phyloP scores from a whole-genome alignment of 495 filamentous ascomycete species.

The Hypoxylon intermedium region DNA sequence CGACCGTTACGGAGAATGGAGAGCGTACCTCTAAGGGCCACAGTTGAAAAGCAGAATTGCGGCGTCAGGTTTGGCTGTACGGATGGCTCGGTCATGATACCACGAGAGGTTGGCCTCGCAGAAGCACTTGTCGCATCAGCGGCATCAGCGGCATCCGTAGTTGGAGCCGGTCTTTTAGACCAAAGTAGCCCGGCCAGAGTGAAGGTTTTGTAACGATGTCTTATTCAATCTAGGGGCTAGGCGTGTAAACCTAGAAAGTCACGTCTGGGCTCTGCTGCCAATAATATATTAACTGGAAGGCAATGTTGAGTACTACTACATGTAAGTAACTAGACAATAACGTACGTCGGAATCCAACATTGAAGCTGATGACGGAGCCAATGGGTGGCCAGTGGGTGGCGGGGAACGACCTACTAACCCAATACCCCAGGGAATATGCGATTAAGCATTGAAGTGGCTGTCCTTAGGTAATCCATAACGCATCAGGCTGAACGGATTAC shows the following conservation, averaged over 20 bases:
- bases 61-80: constrained; percentile 73
- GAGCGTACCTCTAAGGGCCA: constrained; percentile 75
- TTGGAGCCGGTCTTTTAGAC: constrained; percentile 49
- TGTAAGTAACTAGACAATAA: no score
- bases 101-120: constrained; percentile 25
- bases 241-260: background rate
- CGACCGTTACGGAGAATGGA: background rate
- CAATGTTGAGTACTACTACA: background rate
- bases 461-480: constrained; percentile 2
- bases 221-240: constrained; percentile 14
- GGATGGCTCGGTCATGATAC: constrained; percentile 68
- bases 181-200: constrained; percentile 60
- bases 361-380: constrained; percentile 23
- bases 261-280: constrained; percentile 7
- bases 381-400: constrained; percentile 1
- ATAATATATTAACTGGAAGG: background rate
- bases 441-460: background rate
- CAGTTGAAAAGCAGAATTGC: constrained; percentile 92
- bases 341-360: no score
- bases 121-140: constrained; percentile 32
- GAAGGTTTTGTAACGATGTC: constrained; percentile 15
- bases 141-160: constrained; percentile 44
- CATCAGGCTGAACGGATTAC: constrained; percentile 44
- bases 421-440: background rate
- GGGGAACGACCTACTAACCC: background rate